Evolutionary conservation across 2,329 filamentous ascomycete species (phyloP), one percentile per base, ranked within the genome.

Genomic region (Basipetospora sp.): DNA sequence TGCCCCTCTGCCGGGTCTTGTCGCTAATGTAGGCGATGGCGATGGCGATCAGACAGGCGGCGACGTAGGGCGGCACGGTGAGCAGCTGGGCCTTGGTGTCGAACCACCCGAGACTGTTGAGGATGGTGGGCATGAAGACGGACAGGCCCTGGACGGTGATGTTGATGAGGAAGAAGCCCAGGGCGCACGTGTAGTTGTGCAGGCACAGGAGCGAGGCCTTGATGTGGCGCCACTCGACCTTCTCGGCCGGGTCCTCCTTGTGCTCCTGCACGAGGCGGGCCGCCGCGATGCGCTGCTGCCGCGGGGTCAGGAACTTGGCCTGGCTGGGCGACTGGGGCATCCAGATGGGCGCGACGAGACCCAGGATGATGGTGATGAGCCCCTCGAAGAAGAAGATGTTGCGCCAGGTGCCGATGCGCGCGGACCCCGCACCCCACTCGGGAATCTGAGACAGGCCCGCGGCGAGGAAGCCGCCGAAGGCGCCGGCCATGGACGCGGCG

Each of bases 311-410:
- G 44, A 67, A 69, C 39, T 56, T 62, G 17, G 65, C 67, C 1
- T 61, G 56, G 6, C 53, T 50, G 1, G 71, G 70, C 9, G 51
- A 60, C 6, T 60, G 60, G 1, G 70, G 69, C 56, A 75, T 64
- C 43, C 69, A 53, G 36, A 68, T 56, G 1, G 69, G 68, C 1
- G 69, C 65, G 2, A 55, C 41, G 2, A 62, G 28, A 1, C 66
- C 69, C 10, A 67, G 47, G 30, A 68, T 41, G 16, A 65, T 51
- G 8, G 71, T 76, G 43, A 74, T 46, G 30, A 74, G 50, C 1
- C 71, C 72, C 48, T 76, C 71, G 42, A 77, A 74, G 54, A 76
- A 74, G 57, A 76, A 76, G 45, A 77, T 77, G 50, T 70, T 70
- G 42, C 66, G 60, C 68, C 68, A 71, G 0, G 60, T 65, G 44